Base-by-base conservation (phyloP, 306 rosid species). In the Begonia masoniana region DNA sequence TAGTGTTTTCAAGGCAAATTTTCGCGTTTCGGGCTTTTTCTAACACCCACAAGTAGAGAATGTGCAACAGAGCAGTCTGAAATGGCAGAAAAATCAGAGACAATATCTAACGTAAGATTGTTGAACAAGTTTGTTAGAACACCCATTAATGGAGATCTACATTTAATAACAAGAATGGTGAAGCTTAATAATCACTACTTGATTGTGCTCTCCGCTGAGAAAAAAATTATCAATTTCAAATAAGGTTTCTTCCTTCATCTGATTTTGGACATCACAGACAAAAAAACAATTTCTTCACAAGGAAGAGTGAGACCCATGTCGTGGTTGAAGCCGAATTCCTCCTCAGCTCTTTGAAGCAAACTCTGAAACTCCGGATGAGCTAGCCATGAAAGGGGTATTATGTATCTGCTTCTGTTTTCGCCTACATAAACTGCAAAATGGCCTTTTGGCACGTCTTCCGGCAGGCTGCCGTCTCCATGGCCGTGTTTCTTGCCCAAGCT, bases 361-460 rank as follows among this genome's bases (percentile, higher is more conserved):
- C 41, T 77, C 64, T 86, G 92, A 61, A 91, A 86, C 76, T 71
- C 81, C 0, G 96, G 86, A 9, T 74, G 79, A 56, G 72, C 71
- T 31, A 91, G 52, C 92, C 92, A 91, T n/a, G 94, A 71, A 48
- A 91, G 86, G 1, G 99, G 93, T 21, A 91, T 64, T 43, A 91
- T 81, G 47, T 78, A 74, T 47, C 99, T 74, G 57, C 75, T 81
- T 52, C 99, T 79, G 57, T 83, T 86, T 50, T 81, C 82, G 3
- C 99, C 99, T 35, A 91, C 99, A 50, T 91, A 91, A 11, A 86
- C 96, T 0, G 75, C 88, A 56, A 91, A 91, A 71, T 91, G 99
- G 24, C 96, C 99, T 63, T 64, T 86, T 1, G 99, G 99, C 0
- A 91, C 92, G 55, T 91, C 99, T 24, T 73, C 76, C 1, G 99